Conservation (phyloP, 2,329 filamentous ascomycete species). For the Aspergillus sp. region DNA sequence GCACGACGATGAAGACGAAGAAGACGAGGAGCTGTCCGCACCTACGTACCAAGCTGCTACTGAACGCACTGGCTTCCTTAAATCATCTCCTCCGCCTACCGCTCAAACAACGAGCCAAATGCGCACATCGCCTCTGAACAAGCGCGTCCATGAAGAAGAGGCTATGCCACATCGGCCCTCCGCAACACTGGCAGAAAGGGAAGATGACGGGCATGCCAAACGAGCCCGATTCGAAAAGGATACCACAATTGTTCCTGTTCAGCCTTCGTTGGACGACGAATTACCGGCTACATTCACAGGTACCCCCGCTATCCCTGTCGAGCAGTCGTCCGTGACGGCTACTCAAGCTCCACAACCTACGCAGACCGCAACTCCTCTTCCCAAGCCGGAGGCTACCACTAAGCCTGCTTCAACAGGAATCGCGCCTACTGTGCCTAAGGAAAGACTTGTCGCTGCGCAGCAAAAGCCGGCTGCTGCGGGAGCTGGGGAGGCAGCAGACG, state of each 20-base stretch:
- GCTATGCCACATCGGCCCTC: conserved; percentile 3
- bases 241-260: neutral
- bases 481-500: conserved; percentile 21
- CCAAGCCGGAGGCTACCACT: neutral
- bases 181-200: neutral
- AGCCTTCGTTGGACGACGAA: conserved; percentile 6
- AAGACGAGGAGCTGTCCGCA: conserved; percentile 22
- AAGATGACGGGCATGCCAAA: conserved; percentile 18
- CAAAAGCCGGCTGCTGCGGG: conserved; percentile 5
- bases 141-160: conserved; percentile 24
- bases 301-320: conserved; percentile 8
- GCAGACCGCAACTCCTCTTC: conserved; percentile 5
- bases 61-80: conserved; percentile 18
- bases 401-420: no score
- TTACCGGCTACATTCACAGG: conserved; percentile 13
- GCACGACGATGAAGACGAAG: conserved; percentile 16
- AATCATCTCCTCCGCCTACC: conserved; percentile 3
- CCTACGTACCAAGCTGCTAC: conserved; percentile 8
- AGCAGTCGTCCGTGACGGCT: conserved; percentile 1
- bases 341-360: conserved; percentile 7
- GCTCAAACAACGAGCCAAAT: conserved; percentile 7
- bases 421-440: conserved; percentile 1
- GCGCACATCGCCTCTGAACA: conserved; percentile 12
- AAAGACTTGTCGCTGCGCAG: neutral
- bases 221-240: conserved; percentile 24